phyloP scores from a whole-genome alignment of 1,139 yeast genomes.

The Hyphopichia khmerensis region DNA sequence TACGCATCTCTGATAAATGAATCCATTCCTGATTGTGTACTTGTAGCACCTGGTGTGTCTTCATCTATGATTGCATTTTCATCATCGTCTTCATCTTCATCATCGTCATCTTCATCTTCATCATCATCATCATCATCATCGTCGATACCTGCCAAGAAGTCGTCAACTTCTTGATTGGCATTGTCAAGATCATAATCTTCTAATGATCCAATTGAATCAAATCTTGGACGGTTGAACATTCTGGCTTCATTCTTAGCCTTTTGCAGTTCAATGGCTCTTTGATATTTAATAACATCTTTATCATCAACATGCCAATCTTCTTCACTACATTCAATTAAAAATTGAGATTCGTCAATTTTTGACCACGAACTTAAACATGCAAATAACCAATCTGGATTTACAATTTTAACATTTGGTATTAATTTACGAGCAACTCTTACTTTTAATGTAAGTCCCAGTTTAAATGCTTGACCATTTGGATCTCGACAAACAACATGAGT shows the following conservation, averaged over 20 bases:
- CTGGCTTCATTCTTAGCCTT: constrained; percentile 11
- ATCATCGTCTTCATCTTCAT: constrained; percentile 13
- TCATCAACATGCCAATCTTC: constrained; percentile 43
- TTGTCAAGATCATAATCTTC: constrained; percentile 52
- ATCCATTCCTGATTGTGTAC: constrained; percentile 10
- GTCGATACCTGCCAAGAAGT: constrained; percentile 55
- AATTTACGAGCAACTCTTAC: constrained; percentile 71
- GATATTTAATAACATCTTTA: constrained; percentile 44
- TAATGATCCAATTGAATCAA: constrained; percentile 29
- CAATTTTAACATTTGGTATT: constrained; percentile 69
- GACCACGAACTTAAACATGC: constrained; percentile 81
- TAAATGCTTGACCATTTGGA: constrained; percentile 49
- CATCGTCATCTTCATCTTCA: constrained; percentile 18
- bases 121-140: constrained; percentile 45
- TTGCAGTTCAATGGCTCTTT: constrained; percentile 28
- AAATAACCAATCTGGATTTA: constrained; percentile 92
- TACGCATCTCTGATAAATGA: constrained; percentile 37
- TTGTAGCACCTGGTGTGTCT: no score
- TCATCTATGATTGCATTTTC: no score
- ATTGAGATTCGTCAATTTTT: constrained; percentile 63
- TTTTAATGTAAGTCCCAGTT: constrained; percentile 55
- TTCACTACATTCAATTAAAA: constrained; percentile 47
- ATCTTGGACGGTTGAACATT: constrained; percentile 16
- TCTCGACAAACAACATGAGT: constrained; percentile 87
- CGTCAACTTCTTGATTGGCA: constrained; percentile 60